Evolutionary conservation across 495 filamentous ascomycete species (phyloP).

Genomic region (Trichocladium antarcticum): DNA sequence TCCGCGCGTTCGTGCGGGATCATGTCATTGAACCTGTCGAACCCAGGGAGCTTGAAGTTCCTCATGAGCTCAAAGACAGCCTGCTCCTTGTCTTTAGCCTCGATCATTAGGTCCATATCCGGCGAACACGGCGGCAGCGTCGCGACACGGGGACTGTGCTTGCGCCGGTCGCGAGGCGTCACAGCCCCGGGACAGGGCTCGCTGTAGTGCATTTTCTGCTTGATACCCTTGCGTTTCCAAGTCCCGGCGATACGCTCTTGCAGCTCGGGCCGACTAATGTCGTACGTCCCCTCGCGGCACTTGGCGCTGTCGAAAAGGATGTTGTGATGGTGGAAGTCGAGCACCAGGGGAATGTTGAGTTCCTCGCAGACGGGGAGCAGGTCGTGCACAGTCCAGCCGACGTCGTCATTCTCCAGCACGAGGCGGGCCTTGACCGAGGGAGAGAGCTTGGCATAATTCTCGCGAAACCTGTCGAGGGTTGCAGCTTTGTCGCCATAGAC

Average conservation of each 20-base stretch:
- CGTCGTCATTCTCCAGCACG: conserved; percentile 92
- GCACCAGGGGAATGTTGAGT: conserved; percentile 80
- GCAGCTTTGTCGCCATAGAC: conserved; percentile 79
- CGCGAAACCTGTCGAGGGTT: conserved; percentile 68
- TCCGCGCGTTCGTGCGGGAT: conserved; percentile 66
- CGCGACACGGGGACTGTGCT: conserved; percentile 67
- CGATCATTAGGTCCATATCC: conserved; percentile 93
- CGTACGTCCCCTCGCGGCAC: conserved; percentile 74
- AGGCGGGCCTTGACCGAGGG: conserved; percentile 65
- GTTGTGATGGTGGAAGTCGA: conserved; percentile 95
- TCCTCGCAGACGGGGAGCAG: conserved; percentile 86
- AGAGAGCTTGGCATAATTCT: conserved; percentile 57
- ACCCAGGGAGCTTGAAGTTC: conserved; percentile 70
- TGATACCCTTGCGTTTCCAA: conserved; percentile 79
- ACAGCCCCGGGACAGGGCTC: conserved; percentile 67
- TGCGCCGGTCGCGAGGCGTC: conserved; percentile 63
- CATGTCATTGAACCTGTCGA: conserved; percentile 64
- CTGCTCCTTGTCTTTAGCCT: conserved; percentile 97
- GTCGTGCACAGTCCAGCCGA: conserved; percentile 81
- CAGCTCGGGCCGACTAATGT: conserved; percentile 57
- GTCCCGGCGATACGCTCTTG: conserved; percentile 60
- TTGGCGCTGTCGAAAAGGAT: conserved; percentile 66
- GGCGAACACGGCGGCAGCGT: conserved; percentile 71
- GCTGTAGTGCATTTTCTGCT: conserved; percentile 92
- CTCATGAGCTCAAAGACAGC: conserved; percentile 91